These are phyloP conservation scores for Penicillium desertorum DNA, from an alignment of 495 filamentous ascomycete species.

Conservation along the genomic window DNA sequence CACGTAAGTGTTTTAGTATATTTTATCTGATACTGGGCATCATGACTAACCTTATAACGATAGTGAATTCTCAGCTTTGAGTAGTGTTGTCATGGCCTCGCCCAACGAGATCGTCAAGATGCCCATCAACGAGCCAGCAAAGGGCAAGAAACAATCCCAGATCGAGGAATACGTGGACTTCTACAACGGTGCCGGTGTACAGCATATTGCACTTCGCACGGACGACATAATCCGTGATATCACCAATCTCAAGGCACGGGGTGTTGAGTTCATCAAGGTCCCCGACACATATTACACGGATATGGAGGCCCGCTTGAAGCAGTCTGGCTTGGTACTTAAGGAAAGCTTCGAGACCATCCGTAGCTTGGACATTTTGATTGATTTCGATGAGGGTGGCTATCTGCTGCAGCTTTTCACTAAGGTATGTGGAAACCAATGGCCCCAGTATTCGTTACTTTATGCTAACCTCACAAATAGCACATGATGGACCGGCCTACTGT, in stretches of 20 bases:
- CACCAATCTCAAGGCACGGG: constrained; percentile 67
- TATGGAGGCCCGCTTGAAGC: constrained; percentile 65
- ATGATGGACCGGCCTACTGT: constrained; percentile 91
- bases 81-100: constrained; percentile 82
- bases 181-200: constrained; percentile 81
- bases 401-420: constrained; percentile 85
- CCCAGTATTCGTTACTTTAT: not conserved
- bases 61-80: constrained; percentile 77
- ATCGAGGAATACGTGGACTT: constrained; percentile 93
- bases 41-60: not conserved
- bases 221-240: constrained; percentile 74
- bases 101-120: constrained; percentile 85
- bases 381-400: constrained; percentile 89
- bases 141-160: constrained; percentile 80
- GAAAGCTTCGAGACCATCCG: constrained; percentile 76
- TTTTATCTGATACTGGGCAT: not conserved
- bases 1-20: constrained; percentile 48
- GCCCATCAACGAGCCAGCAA: constrained; percentile 94
- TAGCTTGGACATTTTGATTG: constrained; percentile 77
- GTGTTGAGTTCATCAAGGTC: constrained; percentile 86
- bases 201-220: constrained; percentile 86
- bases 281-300: constrained; percentile 79
- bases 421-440: constrained; percentile 30
- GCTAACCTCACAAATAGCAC: constrained; percentile 51
- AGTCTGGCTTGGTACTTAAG: constrained; percentile 52